phyloP scores from a whole-genome alignment of 2,329 filamentous ascomycete species.

The Sclerotiophoma versabilis region DNA sequence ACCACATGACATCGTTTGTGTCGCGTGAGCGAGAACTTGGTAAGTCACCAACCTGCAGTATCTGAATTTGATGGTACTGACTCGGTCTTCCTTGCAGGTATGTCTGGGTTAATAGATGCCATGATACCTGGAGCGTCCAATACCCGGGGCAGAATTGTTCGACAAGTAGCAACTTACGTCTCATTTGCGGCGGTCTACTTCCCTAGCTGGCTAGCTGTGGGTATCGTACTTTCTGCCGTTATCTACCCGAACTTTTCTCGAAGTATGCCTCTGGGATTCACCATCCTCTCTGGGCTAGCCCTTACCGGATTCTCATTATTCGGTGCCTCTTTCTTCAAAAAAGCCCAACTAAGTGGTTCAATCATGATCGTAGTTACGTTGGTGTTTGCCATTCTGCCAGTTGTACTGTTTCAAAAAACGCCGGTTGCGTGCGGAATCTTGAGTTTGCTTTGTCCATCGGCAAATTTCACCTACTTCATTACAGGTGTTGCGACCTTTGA shows the following conservation, averaged over 20 bases:
- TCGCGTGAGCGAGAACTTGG: slow-evolving; percentile 36
- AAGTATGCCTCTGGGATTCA: slow-evolving; percentile 27
- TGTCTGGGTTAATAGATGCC: slow-evolving; percentile 35
- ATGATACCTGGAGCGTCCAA: slow-evolving; percentile 35
- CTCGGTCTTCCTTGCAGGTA: not conserved
- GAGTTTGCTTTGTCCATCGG: slow-evolving; percentile 31
- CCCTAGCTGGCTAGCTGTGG: slow-evolving; percentile 33
- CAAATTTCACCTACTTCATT: slow-evolving; percentile 37
- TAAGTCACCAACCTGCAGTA: not conserved
- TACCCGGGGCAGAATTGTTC: slow-evolving; percentile 25
- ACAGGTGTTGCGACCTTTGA: slow-evolving; percentile 33
- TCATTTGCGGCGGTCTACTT: slow-evolving; percentile 39
- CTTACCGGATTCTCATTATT: slow-evolving; percentile 33
- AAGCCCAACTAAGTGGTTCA: slow-evolving; percentile 34
- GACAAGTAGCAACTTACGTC: slow-evolving; percentile 30
- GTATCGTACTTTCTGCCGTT: slow-evolving; percentile 26
- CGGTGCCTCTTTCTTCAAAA: slow-evolving; percentile 35
- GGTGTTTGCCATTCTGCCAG: slow-evolving; percentile 30
- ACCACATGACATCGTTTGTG: slow-evolving; percentile 36
- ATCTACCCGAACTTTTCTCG: slow-evolving; percentile 28
- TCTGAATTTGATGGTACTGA: not conserved
- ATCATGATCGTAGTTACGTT: slow-evolving; percentile 32
- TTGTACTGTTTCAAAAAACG: slow-evolving; percentile 25
- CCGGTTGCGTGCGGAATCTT: slow-evolving; percentile 14
- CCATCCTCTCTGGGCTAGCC: slow-evolving; percentile 31